These are phyloP conservation scores for Xenoacremonium recifei DNA, from an alignment of 2,329 filamentous ascomycete species.

Conservation along the genomic window DNA sequence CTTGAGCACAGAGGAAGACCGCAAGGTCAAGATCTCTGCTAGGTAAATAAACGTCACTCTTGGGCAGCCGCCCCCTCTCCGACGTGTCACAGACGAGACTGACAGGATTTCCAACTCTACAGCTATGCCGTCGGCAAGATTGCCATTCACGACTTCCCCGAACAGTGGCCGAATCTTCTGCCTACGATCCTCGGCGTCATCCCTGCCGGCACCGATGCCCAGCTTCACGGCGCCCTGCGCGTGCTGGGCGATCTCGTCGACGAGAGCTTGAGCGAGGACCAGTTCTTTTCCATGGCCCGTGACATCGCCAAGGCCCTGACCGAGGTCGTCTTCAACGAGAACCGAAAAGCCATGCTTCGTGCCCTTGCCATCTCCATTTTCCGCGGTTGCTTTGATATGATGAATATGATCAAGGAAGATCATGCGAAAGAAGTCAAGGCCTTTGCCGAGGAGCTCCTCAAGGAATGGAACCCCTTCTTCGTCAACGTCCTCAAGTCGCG, in stretches of 20 bases:
- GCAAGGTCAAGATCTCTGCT: conserved; percentile 85
- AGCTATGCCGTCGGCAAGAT: conserved; percentile 87
- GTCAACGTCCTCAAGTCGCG: conserved; percentile 71
- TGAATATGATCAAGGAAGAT: conserved; percentile 96
- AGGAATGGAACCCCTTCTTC: conserved; percentile 88
- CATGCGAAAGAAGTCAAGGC: conserved; percentile 81
- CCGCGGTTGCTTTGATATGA: conserved; percentile 85
- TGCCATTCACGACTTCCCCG: conserved; percentile 87
- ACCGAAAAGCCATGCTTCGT: conserved; percentile 71
- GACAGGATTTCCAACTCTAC: conserved; percentile 1
- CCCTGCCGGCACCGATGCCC: conserved; percentile 69
- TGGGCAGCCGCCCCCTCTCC: not conserved
- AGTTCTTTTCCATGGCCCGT: conserved; percentile 87
- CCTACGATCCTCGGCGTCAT: conserved; percentile 77
- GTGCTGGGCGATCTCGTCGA: conserved; percentile 89
- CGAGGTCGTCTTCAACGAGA: conserved; percentile 74
- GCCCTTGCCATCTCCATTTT: conserved; percentile 89
- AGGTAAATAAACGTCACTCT: conserved; percentile 71
- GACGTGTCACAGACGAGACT: not conserved
- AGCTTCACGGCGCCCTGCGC: conserved; percentile 85
- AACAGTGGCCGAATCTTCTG: conserved; percentile 89
- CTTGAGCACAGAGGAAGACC: conserved; percentile 69
- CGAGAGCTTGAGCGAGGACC: conserved; percentile 87
- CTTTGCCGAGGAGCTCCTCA: conserved; percentile 84
- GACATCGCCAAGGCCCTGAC: conserved; percentile 84